Percentiles rank a stretch among this genome's conserved stretches.
Evolutionary conservation across 2,329 filamentous ascomycete species (phyloP).

Genomic region (Acrocalymma vagum): DNA sequence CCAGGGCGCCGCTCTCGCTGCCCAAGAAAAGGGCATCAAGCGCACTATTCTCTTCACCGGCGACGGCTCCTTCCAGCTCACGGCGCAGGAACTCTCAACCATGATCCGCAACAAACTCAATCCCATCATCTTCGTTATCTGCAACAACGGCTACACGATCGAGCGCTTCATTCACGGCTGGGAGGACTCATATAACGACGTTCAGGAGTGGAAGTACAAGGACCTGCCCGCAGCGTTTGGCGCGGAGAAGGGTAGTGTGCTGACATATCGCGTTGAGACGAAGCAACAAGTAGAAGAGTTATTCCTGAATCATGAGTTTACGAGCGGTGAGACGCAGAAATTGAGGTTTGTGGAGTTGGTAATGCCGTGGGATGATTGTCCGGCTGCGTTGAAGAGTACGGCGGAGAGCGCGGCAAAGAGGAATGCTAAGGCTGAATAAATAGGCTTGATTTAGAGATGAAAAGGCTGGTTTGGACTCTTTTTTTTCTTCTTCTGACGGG

Average conservation of each 20-base stretch:
- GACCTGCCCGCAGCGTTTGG: constrained; percentile 75
- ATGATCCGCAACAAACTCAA: constrained; percentile 80
- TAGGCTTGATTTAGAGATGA: neutral
- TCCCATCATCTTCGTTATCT: constrained; percentile 85
- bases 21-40: constrained; percentile 68
- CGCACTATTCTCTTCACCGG: constrained; percentile 88
- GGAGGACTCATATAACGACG: constrained; percentile 82
- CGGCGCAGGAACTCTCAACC: constrained; percentile 82
- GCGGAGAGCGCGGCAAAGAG: constrained; percentile 74
- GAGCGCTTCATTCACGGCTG: constrained; percentile 89
- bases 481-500: too few species aligned
- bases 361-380: constrained; percentile 82
- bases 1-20: constrained; percentile 77
- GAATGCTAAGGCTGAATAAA: constrained; percentile 55
- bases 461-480: too few species aligned
- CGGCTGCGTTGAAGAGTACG: constrained; percentile 72
- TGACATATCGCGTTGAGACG: constrained; percentile 73
- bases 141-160: constrained; percentile 89
- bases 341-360: constrained; percentile 82
- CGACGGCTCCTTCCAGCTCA: constrained; percentile 87
- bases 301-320: constrained; percentile 70
- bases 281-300: constrained; percentile 73
- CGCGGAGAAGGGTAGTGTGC: constrained; percentile 63
- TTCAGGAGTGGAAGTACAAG: constrained; percentile 77
- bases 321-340: constrained; percentile 42